Evolutionary conservation across 805 yeast genomes (phyloP).

Genomic region (Schizosaccharomyces osmophilus): DNA sequence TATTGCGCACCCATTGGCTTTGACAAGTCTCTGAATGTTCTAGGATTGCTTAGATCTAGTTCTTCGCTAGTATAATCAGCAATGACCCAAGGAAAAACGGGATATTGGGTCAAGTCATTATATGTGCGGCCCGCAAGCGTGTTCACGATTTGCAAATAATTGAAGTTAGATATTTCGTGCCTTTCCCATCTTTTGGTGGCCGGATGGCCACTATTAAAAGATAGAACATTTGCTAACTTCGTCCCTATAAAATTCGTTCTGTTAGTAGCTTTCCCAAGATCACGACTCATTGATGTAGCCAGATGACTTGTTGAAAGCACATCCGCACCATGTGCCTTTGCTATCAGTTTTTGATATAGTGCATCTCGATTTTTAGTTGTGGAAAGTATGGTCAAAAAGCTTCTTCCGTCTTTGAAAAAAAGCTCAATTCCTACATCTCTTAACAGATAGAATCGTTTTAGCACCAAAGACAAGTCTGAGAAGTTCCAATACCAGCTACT

Average conservation of each 20-base stretch:
- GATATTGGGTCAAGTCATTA: slow-evolving; percentile 74
- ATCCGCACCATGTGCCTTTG: neutral
- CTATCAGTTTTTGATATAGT: slow-evolving; percentile 17
- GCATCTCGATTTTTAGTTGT: slow-evolving; percentile 29
- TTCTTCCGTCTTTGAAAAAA: slow-evolving; percentile 49
- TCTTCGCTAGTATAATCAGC: slow-evolving; percentile 54
- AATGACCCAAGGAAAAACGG: slow-evolving; percentile 78
- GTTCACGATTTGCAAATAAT: slow-evolving; percentile 54
- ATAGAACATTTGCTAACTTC: slow-evolving; percentile 24
- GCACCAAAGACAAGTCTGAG: slow-evolving; percentile 32
- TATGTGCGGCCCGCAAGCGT: slow-evolving; percentile 74
- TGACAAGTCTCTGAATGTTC: slow-evolving; percentile 44
- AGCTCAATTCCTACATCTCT: slow-evolving; percentile 64
- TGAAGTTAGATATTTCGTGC: slow-evolving; percentile 65
- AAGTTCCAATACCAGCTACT: slow-evolving; percentile 26
- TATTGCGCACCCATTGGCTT: slow-evolving; percentile 87
- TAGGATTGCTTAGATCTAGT: slow-evolving; percentile 39
- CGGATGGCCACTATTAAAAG: slow-evolving; percentile 14
- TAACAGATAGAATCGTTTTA: slow-evolving; percentile 50
- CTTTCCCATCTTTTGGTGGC: slow-evolving; percentile 49
- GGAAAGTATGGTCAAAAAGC: slow-evolving; percentile 42
- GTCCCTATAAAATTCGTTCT: slow-evolving; percentile 16
- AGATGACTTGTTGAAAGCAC: neutral
- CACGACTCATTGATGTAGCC: neutral
- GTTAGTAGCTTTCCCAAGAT: slow-evolving; percentile 5